phyloP scores from a whole-genome alignment of 2,329 filamentous ascomycete species.

The Alternaria panax region DNA sequence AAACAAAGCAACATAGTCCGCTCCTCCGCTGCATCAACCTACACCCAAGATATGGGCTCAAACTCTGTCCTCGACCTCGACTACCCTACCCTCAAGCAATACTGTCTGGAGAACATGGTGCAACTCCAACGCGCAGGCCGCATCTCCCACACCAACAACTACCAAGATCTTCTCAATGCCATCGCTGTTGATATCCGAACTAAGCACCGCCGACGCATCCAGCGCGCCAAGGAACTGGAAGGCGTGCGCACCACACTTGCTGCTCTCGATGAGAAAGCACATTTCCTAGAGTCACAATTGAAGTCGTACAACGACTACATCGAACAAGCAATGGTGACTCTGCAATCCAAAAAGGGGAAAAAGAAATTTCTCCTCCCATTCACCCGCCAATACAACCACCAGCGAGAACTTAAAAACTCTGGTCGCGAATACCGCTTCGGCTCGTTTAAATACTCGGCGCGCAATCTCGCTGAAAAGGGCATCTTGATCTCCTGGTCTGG shows the following conservation, averaged over 20 bases:
- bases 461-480: conserved; percentile 88
- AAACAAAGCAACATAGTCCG: conserved; percentile 62
- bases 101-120: conserved; percentile 92
- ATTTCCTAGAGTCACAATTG: conserved; percentile 91
- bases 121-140: conserved; percentile 84
- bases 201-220: conserved; percentile 91
- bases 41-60: conserved; percentile 60
- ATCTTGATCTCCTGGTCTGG: conserved; percentile 92
- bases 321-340: conserved; percentile 95
- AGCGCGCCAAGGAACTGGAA: conserved; percentile 90
- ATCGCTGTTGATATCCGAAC: conserved; percentile 97
- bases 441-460: conserved; percentile 94
- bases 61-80: conserved; percentile 81
- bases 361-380: conserved; percentile 95
- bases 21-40: conserved; percentile 88
- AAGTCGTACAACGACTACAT: conserved; percentile 99
- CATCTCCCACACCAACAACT: conserved; percentile 85
- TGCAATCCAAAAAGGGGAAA: conserved; percentile 96
- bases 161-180: conserved; percentile 97
- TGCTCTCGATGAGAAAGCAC: conserved; percentile 84
- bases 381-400: conserved; percentile 98
- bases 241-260: conserved; percentile 76
- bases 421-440: conserved; percentile 97
- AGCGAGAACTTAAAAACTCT: conserved; percentile 89
- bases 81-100: conserved; percentile 91